Percentiles rank a stretch among this genome's conserved stretches.
Evolutionary conservation across 2,329 filamentous ascomycete genomes (phyloP).

Genomic region (Aureobasidium sp.): DNA sequence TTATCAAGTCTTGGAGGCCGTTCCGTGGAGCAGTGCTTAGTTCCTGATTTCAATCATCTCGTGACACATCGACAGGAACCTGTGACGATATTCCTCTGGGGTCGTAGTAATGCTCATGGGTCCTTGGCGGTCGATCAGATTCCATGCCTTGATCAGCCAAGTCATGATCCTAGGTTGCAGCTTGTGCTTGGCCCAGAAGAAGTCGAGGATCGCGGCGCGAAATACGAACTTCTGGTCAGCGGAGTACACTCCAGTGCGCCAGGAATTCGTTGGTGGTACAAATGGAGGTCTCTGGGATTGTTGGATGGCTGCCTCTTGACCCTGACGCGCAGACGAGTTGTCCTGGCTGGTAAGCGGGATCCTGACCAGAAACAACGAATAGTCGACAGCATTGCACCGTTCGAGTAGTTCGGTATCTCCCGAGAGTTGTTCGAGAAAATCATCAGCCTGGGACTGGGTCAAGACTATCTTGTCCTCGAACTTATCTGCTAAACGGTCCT

Average conservation of each 20-base stretch:
- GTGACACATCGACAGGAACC: constrained; percentile 49
- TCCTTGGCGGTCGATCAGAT: constrained; percentile 55
- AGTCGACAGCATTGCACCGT: constrained; percentile 62
- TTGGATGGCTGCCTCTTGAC: constrained; percentile 20
- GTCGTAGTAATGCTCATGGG: constrained; percentile 71
- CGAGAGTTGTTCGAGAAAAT: constrained; percentile 50
- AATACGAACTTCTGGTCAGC: constrained; percentile 61
- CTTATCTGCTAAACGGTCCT: constrained; percentile 58
- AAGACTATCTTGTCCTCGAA: constrained; percentile 61
- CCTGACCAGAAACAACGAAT: constrained; percentile 65
- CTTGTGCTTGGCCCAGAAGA: constrained; percentile 73
- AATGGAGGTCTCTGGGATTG: constrained; percentile 23
- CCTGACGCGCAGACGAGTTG: constrained; percentile 19
- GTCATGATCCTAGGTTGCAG: constrained; percentile 60
- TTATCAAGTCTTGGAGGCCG: not conserved
- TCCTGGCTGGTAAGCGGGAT: constrained; percentile 31
- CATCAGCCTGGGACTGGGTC: constrained; percentile 46
- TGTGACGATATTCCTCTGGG: constrained; percentile 57
- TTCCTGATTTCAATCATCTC: constrained; percentile 34
- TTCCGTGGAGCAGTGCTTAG: not conserved
- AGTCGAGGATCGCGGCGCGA: constrained; percentile 61
- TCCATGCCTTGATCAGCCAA: constrained; percentile 48
- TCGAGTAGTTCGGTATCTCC: constrained; percentile 59
- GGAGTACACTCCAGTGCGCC: constrained; percentile 57
- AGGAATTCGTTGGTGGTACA: constrained; percentile 34